Evolutionary conservation across 1,284 basidiomycete genomes (phyloP).

Genomic region (Hortiboletus rubellus): DNA sequence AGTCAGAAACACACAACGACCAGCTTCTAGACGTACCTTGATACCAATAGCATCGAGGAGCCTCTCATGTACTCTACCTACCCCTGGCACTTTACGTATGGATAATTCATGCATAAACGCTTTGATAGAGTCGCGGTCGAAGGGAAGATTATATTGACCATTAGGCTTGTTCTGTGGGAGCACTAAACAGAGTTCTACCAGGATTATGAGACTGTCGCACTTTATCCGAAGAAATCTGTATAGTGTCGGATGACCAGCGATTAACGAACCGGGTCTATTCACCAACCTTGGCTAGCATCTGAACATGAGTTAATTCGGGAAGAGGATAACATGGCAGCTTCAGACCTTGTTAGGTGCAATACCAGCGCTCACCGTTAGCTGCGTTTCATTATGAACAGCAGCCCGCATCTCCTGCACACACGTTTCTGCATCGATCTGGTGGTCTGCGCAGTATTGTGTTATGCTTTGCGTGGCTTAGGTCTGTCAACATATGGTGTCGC

Average conservation of each 20-base stretch:
- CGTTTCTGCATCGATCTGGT: constrained; percentile 64
- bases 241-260: constrained; percentile 9
- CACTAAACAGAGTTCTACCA: background rate
- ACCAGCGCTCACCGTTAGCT: constrained; percentile 90
- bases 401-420: constrained; percentile 80
- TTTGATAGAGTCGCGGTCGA: constrained; percentile 62
- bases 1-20: background rate
- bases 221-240: constrained; percentile 90
- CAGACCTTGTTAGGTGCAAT: constrained; percentile 84
- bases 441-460: constrained; percentile 71
- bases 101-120: constrained; percentile 75
- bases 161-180: constrained; percentile 84
- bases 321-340: constrained; percentile 4
- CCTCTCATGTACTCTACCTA: constrained; percentile 86
- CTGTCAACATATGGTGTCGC: background rate
- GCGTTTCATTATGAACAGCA: constrained; percentile 71
- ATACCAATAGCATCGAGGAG: constrained; percentile 84
- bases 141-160: constrained; percentile 81
- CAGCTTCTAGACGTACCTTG: constrained; percentile 50
- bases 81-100: constrained; percentile 83
- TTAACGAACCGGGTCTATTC: background rate
- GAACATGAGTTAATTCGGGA: constrained; percentile 19
- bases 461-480: constrained; percentile 48
- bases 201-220: constrained; percentile 36
- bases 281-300: constrained; percentile 78